phyloP scores from a whole-genome alignment of 1,284 basidiomycete genomes.

The Marasmius sp. region DNA sequence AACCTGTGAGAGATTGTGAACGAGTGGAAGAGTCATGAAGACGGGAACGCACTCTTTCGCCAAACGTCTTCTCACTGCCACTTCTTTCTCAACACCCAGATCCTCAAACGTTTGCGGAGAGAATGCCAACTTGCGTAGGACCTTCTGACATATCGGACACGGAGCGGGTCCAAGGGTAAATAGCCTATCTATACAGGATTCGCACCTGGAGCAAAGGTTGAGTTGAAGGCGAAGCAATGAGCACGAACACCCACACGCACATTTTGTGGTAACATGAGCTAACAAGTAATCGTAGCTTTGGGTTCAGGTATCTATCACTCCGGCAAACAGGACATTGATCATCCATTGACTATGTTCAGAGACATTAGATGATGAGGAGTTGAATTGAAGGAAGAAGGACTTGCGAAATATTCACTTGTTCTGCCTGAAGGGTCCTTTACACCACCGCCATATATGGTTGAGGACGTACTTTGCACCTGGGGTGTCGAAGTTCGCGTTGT shows the following conservation, averaged over 20 bases:
- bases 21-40: not conserved
- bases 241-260: slow-evolving; percentile 41
- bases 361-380: not conserved
- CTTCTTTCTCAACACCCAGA: slow-evolving; percentile 94
- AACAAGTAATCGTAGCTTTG: slow-evolving; percentile 90
- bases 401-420: slow-evolving; percentile 74
- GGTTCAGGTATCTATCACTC: slow-evolving; percentile 94
- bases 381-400: slow-evolving; percentile 27
- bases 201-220: slow-evolving; percentile 67
- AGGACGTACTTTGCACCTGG: slow-evolving; percentile 68
- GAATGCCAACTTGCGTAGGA: slow-evolving; percentile 92
- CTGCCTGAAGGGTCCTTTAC: slow-evolving; percentile 81
- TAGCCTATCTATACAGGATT: slow-evolving; percentile 95
- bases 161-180: slow-evolving; percentile 96
- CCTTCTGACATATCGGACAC: slow-evolving; percentile 90
- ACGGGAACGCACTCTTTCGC: slow-evolving; percentile 66
- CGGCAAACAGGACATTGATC: slow-evolving; percentile 98
- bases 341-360: slow-evolving; percentile 69
- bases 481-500: slow-evolving; percentile 62
- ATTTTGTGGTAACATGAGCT: slow-evolving; percentile 99
- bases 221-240: slow-evolving; percentile 9
- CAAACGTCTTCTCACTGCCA: slow-evolving; percentile 83
- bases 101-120: slow-evolving; percentile 98
- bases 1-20: slow-evolving; percentile 54
- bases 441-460: slow-evolving; percentile 72